Evolutionary conservation across 1,284 basidiomycete genomes (phyloP).

Genomic region (Heliocybe sulcata): DNA sequence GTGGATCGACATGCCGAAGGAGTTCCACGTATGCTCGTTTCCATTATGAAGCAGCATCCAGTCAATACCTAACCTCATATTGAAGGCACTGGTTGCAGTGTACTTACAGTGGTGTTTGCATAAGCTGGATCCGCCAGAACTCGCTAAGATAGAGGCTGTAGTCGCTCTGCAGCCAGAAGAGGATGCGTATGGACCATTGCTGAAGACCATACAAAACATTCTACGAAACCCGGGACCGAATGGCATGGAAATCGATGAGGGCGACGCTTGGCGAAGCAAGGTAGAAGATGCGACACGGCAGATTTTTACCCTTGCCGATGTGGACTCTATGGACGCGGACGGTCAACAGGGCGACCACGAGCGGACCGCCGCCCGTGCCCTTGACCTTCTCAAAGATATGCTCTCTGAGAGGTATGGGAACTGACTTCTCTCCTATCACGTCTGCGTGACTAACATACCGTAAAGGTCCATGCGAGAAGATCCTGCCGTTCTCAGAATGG

Average conservation of each 20-base stretch:
- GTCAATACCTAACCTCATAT: background rate
- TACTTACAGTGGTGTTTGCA: background rate
- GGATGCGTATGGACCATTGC: background rate
- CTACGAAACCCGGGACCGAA: background rate
- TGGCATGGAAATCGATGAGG: background rate
- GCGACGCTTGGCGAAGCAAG: background rate
- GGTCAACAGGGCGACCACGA: background rate
- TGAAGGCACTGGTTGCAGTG: background rate
- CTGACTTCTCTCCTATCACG: background rate
- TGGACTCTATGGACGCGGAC: background rate
- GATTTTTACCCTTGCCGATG: background rate
- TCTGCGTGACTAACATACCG: constrained; percentile 7
- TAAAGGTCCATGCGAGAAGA: constrained; percentile 27
- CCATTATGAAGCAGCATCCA: background rate
- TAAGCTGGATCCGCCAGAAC: background rate
- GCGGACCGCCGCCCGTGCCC: constrained; percentile 15
- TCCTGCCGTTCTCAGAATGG: constrained; percentile 20
- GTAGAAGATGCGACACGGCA: background rate
- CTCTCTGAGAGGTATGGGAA: constrained; percentile 30
- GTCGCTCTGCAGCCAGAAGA: background rate
- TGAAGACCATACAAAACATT: background rate
- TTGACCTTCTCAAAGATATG: constrained; percentile 20
- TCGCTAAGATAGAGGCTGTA: background rate
- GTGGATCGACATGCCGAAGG: background rate
- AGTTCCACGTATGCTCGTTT: background rate